Evolutionary conservation across 495 filamentous ascomycete genomes (phyloP).

Genomic region (Daldinia decipiens): DNA sequence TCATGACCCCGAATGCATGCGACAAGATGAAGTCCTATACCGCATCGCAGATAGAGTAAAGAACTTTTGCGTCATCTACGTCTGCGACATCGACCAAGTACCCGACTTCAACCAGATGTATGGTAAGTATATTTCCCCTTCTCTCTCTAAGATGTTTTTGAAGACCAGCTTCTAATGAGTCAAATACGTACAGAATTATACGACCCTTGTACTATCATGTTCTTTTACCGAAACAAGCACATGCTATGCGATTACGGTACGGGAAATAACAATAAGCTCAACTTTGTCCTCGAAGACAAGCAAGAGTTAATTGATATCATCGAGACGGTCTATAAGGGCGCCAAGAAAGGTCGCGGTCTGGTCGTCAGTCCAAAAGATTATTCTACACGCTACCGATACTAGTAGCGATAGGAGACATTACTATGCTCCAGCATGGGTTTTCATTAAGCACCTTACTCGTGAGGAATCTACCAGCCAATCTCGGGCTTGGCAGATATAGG

Average conservation of each 20-base stretch:
- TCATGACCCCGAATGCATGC: constrained; percentile 71
- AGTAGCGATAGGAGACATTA: constrained; percentile 17
- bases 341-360: constrained; percentile 94
- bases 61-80: constrained; percentile 94
- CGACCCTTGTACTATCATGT: constrained; percentile 79
- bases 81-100: constrained; percentile 92
- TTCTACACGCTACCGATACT: constrained; percentile 86
- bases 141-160: background rate
- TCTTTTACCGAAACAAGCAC: constrained; percentile 98
- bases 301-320: constrained; percentile 99
- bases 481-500: background rate
- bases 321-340: constrained; percentile 96
- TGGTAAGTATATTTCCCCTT: constrained; percentile 23
- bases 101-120: constrained; percentile 98
- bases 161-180: constrained; percentile 4
- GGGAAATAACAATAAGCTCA: constrained; percentile 93
- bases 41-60: constrained; percentile 87
- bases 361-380: constrained; percentile 97
- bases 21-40: constrained; percentile 93
- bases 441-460: background rate
- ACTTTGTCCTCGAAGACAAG: constrained; percentile 98
- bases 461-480: background rate
- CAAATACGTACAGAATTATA: constrained; percentile 65
- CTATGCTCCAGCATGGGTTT: background rate
- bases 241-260: constrained; percentile 99